Evolutionary conservation across 495 filamentous ascomycete genomes (phyloP), one percentile per base, ranked within the genome.

Genomic region (Pyronema omphalodes): DNA sequence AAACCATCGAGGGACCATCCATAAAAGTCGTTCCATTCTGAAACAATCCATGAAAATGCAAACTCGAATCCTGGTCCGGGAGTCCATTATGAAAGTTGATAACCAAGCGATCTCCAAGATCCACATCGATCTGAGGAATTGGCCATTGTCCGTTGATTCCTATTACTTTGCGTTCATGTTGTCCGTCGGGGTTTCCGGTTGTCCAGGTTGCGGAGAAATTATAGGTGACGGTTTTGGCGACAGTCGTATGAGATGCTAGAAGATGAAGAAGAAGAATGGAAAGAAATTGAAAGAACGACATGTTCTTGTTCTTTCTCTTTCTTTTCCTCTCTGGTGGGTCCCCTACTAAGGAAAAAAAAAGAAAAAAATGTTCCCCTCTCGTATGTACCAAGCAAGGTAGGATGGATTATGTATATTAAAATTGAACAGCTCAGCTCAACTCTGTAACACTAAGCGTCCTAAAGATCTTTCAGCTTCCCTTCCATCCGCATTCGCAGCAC

Each of bases 121-220:
- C 75, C 37, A 78, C 82, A 48, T 78, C 73, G 51, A 89, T 81
- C 12, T 70, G 66, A 5, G 83, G 84, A 45, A 81, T 66, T 1
- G 85, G 84, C 83, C 83, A 91, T 72, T 85, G 69, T 0, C 75
- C 77, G 62, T 93, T 93, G 71, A 91, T 84, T 43, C 83, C 82
- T 61, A 93, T 86, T 5, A 77, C 77, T 39, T 76, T 75, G 9
- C 86, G 74, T 1, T 77, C 72, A 17, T 75, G 74, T 39, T 74
- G 63, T 12, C 81, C 83, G 68, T 93, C 87, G 3, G 87, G 87
- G 62, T 87, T 89, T 7, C 82, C 78, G 29, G 70, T 79, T 6
- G 87, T 79, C 87, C 88, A 93, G 33, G 74, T 74, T 55, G 89
- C 74, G 61, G 83, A 82, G 69, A 83, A 93, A 66, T 93, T 73